These are phyloP conservation scores for Phycomyces blakesleeanus DNA, from an alignment of 192 early-diverging fungal genomes.

Conservation along the genomic window DNA sequence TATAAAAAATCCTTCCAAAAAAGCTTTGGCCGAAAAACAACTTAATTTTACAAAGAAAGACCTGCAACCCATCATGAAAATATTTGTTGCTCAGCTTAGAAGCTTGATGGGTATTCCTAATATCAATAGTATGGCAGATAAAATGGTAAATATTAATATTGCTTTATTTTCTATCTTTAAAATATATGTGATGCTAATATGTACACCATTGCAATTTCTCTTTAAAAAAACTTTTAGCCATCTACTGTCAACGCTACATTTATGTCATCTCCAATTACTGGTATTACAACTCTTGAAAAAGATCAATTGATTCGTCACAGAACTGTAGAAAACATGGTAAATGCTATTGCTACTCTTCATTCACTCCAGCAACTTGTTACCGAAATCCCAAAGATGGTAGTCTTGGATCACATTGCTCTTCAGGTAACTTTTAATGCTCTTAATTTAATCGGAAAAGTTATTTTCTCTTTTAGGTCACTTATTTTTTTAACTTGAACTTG, in stretches of 20 bases:
- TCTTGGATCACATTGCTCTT: conserved; percentile 78
- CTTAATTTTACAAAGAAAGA: conserved; percentile 43
- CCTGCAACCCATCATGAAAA: conserved; percentile 70
- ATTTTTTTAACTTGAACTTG: neutral
- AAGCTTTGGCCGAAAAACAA: conserved; percentile 3
- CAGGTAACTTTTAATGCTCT: too few species aligned
- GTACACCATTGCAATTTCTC: neutral
- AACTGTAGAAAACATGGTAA: conserved; percentile 66
- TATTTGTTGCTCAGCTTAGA: conserved; percentile 81
- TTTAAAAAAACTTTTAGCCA: neutral
- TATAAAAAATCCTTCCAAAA: conserved; percentile 60
- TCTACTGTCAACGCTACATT: neutral
- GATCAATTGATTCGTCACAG: conserved; percentile 71
- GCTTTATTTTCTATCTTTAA: too few species aligned
- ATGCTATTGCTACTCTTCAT: conserved; percentile 71
- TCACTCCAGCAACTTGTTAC: conserved; percentile 76
- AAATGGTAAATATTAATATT: conserved; percentile 5
- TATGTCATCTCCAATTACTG: conserved; percentile 46
- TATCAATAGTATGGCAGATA: conserved; percentile 10
- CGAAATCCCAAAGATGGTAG: conserved; percentile 88
- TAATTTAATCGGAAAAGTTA: conserved; percentile 18
- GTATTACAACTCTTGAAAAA: conserved; percentile 79
- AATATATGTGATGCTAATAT: neutral
- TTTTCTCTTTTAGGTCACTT: neutral
- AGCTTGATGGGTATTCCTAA: conserved; percentile 77